Evolutionary conservation across 129 eudicot genomes (phyloP).

Genomic region (Centaurea solstitialis): DNA sequence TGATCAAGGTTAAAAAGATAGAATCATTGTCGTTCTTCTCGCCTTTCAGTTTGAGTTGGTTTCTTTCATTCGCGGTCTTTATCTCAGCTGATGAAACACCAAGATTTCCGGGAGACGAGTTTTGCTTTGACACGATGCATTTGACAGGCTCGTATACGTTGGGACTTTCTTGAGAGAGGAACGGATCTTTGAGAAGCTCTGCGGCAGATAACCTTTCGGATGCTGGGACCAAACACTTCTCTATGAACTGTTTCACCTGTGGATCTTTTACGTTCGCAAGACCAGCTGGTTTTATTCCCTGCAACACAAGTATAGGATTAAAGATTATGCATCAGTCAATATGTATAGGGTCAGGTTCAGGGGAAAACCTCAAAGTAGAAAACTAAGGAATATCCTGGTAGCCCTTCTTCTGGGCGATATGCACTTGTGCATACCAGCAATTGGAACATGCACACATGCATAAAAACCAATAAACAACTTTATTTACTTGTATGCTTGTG

Average conservation of each 20-base stretch:
- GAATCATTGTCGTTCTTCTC: constrained; percentile 32
- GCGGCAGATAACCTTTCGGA: constrained; percentile 47
- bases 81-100: constrained; percentile 21
- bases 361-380: too few species aligned
- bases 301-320: neutral
- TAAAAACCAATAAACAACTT: too few species aligned
- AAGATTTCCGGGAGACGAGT: constrained; percentile 11
- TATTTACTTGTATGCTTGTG: neutral
- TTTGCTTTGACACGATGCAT: constrained; percentile 21
- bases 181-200: constrained; percentile 53
- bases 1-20: constrained; percentile 39
- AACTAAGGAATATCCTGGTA: neutral
- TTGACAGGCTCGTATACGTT: constrained; percentile 12
- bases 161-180: constrained; percentile 35
- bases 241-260: constrained; percentile 45
- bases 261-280: constrained; percentile 47
- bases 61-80: constrained; percentile 29
- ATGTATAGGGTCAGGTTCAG: too few species aligned
- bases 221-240: constrained; percentile 54
- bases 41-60: constrained; percentile 46
- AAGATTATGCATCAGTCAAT: neutral
- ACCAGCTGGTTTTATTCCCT: constrained; percentile 64
- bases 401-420: neutral
- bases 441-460: neutral
- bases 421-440: neutral